A percentile compares a stretch with the other conserved stretches of the same genome.
Evolutionary conservation across 208 protist genomes (phyloP).

Genomic region (Leishmania tarentolae): DNA sequence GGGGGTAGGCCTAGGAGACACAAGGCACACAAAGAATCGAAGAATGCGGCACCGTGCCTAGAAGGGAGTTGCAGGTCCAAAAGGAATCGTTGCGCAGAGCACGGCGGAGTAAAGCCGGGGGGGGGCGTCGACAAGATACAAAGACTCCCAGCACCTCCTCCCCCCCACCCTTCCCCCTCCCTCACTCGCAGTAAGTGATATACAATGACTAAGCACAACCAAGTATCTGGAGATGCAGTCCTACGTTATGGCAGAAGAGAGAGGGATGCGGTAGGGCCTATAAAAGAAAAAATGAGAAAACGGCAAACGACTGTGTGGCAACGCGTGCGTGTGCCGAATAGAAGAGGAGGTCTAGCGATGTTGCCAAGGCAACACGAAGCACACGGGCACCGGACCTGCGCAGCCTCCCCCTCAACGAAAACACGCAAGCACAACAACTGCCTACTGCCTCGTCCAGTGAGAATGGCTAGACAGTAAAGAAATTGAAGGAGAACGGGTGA

Average conservation of each 20-base stretch:
- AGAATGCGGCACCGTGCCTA: neutral
- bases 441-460: neutral
- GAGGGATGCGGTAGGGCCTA: neutral
- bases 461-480: neutral
- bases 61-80: neutral
- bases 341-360: neutral
- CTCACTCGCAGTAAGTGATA: too few species aligned
- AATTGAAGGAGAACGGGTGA: neutral
- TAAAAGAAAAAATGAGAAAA: neutral
- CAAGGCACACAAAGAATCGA: too few species aligned
- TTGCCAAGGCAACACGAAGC: neutral
- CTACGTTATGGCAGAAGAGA: neutral
- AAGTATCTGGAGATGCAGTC: neutral
- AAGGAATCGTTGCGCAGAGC: neutral
- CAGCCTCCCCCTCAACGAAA: neutral
- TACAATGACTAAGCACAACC: neutral
- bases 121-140: neutral
- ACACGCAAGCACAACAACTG: neutral
- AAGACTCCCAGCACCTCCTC: neutral
- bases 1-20: neutral
- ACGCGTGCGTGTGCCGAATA: neutral
- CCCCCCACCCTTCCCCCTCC: too few species aligned
- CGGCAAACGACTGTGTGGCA: neutral
- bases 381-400: neutral
- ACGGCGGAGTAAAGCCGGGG: neutral